Base-by-base conservation (phyloP, 352 stramenopile species). In the Phytopythium oedochilum region DNA sequence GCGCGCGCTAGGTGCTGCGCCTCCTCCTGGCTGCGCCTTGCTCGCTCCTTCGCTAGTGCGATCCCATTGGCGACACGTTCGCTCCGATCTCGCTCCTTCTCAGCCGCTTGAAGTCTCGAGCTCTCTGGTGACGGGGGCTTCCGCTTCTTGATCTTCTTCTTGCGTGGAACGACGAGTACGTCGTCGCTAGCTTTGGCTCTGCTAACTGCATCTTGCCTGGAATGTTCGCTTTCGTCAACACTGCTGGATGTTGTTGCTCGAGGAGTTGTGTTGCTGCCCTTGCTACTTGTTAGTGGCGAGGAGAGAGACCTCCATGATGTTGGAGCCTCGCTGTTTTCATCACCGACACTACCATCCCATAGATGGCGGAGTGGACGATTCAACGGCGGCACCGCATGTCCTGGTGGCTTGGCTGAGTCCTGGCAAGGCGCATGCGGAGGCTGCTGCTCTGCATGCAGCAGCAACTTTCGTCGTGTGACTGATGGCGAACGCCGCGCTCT, bases 21-120 rank as follows among this genome's bases (percentile, higher is more conserved):
- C 3, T 74, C 64, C 2, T 68, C 49, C 44, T 71, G 53, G 51
- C 75, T 63, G 2, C 60, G 53, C 14, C 60, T 63, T 0, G 68
- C 68, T 1, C 73, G 73, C 28, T 83, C 64, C 49, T 83, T 64
- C 15, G 73, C 68, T 10, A 73, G 42, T 1, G 38, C 51, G 1
- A 83, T n/a, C 1, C 70, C 67, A n/a, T 60, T 61, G 2, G 62
- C 64, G 9, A 83, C 53, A 25, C 75, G 78, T n/a, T 64, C 59
- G 35, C 66, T 80, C 22, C 46, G 45, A 18, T 64, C 60, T 15
- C 43, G 59, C 22, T 65, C 12, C 28, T 43, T 35, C 18, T 65
- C 64, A 1, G 52, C 60, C 18, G 60, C 28, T 32, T 38, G 42
- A 18, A 18, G 61, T 31, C 51, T 42, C 35, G 18, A 55, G 28